phyloP scores from a whole-genome alignment of 129 eudicot species.

The Chrysanthemum lavandulifolium region DNA sequence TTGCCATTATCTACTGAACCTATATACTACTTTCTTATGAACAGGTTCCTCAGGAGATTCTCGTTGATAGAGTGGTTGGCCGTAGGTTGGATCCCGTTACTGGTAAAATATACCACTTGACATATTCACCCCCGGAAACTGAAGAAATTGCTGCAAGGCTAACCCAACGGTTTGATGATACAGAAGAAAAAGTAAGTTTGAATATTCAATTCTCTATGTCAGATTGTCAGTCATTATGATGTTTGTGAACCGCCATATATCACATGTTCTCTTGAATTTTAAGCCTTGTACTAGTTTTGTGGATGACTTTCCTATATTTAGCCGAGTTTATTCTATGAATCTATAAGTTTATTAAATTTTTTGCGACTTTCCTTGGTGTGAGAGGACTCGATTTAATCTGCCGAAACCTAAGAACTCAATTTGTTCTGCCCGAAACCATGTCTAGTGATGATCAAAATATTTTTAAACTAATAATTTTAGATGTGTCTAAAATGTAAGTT shows the following conservation, averaged over 20 bases:
- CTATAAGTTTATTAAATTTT: too few relatives aligned
- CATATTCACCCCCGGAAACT: constrained; percentile 94
- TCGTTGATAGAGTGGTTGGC: constrained; percentile 95
- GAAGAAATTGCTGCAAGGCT: constrained; percentile 95
- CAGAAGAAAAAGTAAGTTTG: constrained; percentile 77
- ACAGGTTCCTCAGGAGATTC: constrained; percentile 90
- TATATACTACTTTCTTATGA: constrained; percentile 2
- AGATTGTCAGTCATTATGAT: neutral
- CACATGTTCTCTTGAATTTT: neutral
- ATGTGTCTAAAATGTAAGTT: too few relatives aligned
- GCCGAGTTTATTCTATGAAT: neutral
- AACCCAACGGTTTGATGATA: constrained; percentile 97
- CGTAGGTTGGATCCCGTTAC: constrained; percentile 96
- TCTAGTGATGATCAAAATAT: too few relatives aligned
- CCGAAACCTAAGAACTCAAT: too few relatives aligned
- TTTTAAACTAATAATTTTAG: too few relatives aligned
- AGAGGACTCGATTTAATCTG: too few relatives aligned
- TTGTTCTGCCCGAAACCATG: too few relatives aligned
- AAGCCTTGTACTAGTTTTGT: neutral
- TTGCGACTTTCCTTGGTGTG: too few relatives aligned
- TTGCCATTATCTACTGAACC: neutral
- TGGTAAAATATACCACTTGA: constrained; percentile 95
- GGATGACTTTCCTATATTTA: neutral
- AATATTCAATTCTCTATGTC: neutral
- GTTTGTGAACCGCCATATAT: neutral